Base-by-base conservation (phyloP, 129 eudicot species). In the Sambucus nigra region DNA sequence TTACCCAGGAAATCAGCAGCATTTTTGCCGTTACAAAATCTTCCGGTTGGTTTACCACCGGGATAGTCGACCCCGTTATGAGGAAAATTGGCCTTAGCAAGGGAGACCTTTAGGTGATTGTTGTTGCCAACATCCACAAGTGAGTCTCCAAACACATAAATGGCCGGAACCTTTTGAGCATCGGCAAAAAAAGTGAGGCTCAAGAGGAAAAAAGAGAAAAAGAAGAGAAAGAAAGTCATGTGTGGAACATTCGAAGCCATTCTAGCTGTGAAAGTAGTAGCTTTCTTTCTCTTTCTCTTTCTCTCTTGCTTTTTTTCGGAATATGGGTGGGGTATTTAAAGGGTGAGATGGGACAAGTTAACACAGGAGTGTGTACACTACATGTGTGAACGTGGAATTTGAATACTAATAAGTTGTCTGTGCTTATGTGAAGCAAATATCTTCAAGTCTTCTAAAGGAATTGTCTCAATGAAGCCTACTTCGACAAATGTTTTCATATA, bases 1-100 rank as follows among this genome's bases (percentile, higher is more conserved):
- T n/a, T 78, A 89, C 97, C 97, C 41, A 84, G 25, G 55, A 89
- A 75, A 50, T 89, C 97, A 1, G 93, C 97, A 0, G 97, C 88
- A 24, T 89, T 89, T 57, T 78, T 89, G 55, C 97, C 97, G 33
- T 89, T 89, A 70, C 76, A 61, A 38, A 89, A 89, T 44, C 97
- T 78, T 3, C 95, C 97, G 29, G 97, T 89, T 1, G 97, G 53
- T 68, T 76, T 76, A 25, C 65, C 40, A 18, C 76, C 72, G 3
- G 97, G 86, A 50, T 47, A 89, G 49, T 89, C 97, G 12, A 84
- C 51, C 15, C 97, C 97, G 63, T 89, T 89, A 63, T 84, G 75
- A 2, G 93, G 92, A 39, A 84, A 78, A 67, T 89, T 53, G 4
- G 97, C 97, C 59, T 89, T 84, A 15, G 82, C 63, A 31, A 87